Evolutionary conservation across 176 grass and related monocot species (phyloP).

Genomic region (Typha latifolia): DNA sequence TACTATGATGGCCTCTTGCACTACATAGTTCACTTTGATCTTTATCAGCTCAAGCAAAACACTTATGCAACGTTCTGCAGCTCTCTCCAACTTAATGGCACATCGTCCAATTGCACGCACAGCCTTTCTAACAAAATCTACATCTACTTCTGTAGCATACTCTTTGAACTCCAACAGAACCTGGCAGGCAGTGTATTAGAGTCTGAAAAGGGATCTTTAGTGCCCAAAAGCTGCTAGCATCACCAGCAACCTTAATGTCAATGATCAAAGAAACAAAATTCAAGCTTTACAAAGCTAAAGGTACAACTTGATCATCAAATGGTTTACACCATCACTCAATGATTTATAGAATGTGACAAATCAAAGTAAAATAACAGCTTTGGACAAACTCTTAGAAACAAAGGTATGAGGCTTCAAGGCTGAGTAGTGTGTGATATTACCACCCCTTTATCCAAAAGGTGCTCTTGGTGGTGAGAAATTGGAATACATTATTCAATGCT

Average conservation of each 20-base stretch:
- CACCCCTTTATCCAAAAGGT: too few species aligned
- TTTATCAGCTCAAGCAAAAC: conserved; percentile 98
- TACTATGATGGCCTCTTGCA: conserved; percentile 98
- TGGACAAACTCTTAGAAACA: too few species aligned
- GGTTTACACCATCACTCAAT: too few species aligned
- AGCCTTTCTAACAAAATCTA: conserved; percentile 97
- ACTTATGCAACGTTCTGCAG: conserved; percentile 89
- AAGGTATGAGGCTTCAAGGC: too few species aligned
- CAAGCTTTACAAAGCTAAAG: too few species aligned
- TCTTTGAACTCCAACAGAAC: conserved; percentile 98
- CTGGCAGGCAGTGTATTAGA: conserved; percentile 36
- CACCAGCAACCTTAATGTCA: not conserved
- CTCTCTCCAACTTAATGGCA: conserved; percentile 96
- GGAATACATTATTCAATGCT: too few species aligned
- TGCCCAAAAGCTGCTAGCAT: conserved; percentile 10
- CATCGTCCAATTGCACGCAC: conserved; percentile 96
- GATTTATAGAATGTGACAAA: too few species aligned
- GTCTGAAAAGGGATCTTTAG: conserved; percentile 19
- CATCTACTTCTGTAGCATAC: conserved; percentile 98
- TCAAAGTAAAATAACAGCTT: too few species aligned
- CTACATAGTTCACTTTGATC: conserved; percentile 99
- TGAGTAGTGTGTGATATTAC: too few species aligned
- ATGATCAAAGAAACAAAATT: not conserved
- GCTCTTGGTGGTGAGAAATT: too few species aligned
- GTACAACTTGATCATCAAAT: too few species aligned